These are phyloP conservation scores for Pseudocercospora fuligena DNA, from an alignment of 2,329 filamentous ascomycete species.

Conservation along the genomic window DNA sequence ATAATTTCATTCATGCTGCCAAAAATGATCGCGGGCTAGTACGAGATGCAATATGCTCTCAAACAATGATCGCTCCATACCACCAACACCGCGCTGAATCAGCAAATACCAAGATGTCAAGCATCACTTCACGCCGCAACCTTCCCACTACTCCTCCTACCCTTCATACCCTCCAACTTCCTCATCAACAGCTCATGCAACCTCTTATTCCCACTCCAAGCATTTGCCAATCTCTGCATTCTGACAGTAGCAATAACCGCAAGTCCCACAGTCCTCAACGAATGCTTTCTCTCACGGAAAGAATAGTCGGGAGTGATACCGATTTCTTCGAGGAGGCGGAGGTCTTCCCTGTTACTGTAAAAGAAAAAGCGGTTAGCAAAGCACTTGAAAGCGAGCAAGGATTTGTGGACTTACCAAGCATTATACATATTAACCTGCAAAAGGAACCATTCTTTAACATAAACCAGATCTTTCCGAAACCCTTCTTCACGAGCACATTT, in stretches of 20 bases:
- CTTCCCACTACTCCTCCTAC: slow-evolving; percentile 27
- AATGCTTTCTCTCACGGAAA: slow-evolving; percentile 50
- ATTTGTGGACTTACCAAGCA: slow-evolving; percentile 73
- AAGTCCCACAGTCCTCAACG: slow-evolving; percentile 54
- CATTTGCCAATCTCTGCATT: slow-evolving; percentile 55
- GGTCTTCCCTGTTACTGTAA: slow-evolving; percentile 85
- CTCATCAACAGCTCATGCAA: slow-evolving; percentile 52
- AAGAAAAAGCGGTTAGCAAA: slow-evolving; percentile 20
- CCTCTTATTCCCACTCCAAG: slow-evolving; percentile 58
- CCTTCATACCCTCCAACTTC: slow-evolving; percentile 53
- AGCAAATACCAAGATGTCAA: neutral
- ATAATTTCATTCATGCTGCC: neutral
- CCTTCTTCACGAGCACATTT: slow-evolving; percentile 78
- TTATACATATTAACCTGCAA: slow-evolving; percentile 82
- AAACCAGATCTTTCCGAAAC: slow-evolving; percentile 79
- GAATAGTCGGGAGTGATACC: slow-evolving; percentile 65
- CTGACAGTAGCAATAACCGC: slow-evolving; percentile 56
- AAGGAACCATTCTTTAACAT: slow-evolving; percentile 82
- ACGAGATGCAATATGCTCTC: neutral
- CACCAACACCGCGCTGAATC: neutral
- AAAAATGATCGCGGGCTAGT: neutral
- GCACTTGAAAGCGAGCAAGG: neutral
- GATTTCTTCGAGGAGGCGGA: slow-evolving; percentile 83
- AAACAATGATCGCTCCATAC: neutral
- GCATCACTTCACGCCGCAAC: neutral